Evolutionary conservation across 2,329 filamentous ascomycete species (phyloP), one percentile per base, ranked within the genome.

Genomic region (Fusarium scirpi): DNA sequence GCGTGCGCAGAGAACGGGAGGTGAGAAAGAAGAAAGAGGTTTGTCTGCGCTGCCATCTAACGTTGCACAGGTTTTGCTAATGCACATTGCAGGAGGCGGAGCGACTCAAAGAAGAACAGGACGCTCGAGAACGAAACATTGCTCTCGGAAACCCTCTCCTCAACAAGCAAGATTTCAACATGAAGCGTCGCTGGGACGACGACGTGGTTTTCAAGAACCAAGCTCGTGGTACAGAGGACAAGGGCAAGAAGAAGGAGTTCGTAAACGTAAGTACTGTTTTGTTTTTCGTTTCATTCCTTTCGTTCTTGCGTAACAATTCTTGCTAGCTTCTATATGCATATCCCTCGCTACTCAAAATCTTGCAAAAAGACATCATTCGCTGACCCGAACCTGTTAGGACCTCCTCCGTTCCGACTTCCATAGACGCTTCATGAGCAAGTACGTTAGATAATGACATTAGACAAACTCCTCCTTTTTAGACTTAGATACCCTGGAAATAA

Each of bases 121-220:
- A 95, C 77, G 88, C 92, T 76, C 87, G 93, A 65, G 95, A 97
- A 80, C 87, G 90, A 70, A 93, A 98, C 76, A 97, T 98, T 76
- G 95, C 96, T 38, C 84, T 92, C 44, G 96, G 96, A 9, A 99
- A 99, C 79, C 96, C 96, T 41, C 83, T 99, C 54, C 87, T 99
- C 60, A 98, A 98, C 53, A 92, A 93, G 79, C 82, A 88, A 22
- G 94, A 97, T 74, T 98, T 97, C 79, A 94, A 91, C 62, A 91
- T 98, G 77, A 98, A 97, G 86, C 85, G 93, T 73, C 85, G 94
- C 74, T 99, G 96, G 96, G 96, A 99, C 75, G 96, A 99, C 76
- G 96, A 99, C 79, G 96, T 99, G 15, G 94, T 99, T 5, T 99
- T 99, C 84, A 98, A 97, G 85, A 99, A 99, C 80, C 96, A 99